A percentile compares a stretch with the other conserved stretches of the same genome.
These are phyloP conservation scores for Cetraspora pellucida DNA, from an alignment of 192 early-diverging fungal genomes.

Conservation along the genomic window DNA sequence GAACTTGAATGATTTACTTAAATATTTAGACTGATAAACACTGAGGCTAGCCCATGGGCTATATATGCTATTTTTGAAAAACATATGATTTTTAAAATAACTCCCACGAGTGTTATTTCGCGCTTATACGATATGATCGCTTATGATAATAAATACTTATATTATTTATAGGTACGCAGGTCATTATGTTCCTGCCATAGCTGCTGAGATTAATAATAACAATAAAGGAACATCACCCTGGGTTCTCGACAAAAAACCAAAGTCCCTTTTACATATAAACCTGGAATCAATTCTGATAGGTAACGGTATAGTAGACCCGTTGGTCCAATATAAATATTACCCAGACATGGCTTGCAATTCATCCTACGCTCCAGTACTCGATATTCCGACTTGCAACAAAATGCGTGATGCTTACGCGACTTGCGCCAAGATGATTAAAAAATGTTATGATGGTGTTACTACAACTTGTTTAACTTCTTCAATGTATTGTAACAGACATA, in stretches of 20 bases:
- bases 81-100: not conserved
- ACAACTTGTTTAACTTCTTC: slow-evolving; percentile 81
- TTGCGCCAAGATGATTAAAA: slow-evolving; percentile 73
- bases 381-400: slow-evolving; percentile 65
- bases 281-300: slow-evolving; percentile 82
- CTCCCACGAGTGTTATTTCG: too few relatives aligned
- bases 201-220: slow-evolving; percentile 72
- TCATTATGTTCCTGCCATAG: slow-evolving; percentile 94
- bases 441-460: slow-evolving; percentile 84
- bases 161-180: slow-evolving; percentile 63
- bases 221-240: slow-evolving; percentile 62
- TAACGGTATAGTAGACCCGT: slow-evolving; percentile 89
- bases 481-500: slow-evolving; percentile 83
- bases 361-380: slow-evolving; percentile 76
- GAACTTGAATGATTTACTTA: too few relatives aligned
- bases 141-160: not conserved
- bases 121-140: not conserved
- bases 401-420: slow-evolving; percentile 75
- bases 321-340: slow-evolving; percentile 88
- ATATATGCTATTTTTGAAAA: slow-evolving; percentile 37
- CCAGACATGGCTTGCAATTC: slow-evolving; percentile 73
- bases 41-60: too few relatives aligned
- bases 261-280: slow-evolving; percentile 56
- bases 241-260: slow-evolving; percentile 29
- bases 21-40: too few relatives aligned